Base-by-base conservation (phyloP, 148 eudicot species). In the Mesembryanthemum crystallinum region DNA sequence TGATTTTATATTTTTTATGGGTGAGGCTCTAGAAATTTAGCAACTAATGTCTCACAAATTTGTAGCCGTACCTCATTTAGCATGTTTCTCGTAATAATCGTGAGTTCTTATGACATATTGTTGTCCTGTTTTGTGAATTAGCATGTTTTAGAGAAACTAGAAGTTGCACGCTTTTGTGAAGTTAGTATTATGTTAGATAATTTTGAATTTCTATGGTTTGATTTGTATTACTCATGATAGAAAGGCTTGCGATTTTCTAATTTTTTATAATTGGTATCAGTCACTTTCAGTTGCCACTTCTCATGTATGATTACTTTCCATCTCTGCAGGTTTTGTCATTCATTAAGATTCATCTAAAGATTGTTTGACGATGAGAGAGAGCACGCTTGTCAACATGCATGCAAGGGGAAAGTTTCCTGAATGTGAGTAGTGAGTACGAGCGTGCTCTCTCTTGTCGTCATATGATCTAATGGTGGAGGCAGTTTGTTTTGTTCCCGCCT, bases 331-430 rank as follows among this genome's bases (percentile, higher is more conserved):
- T 10, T 69, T 68, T 11, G 49, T 49, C 25, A 51, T 23, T 12
- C 39, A 28, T 47, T 17, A 69, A 47, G 14, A 20, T 81, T 55
- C 83, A 81, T 67, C 83, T 35, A 27, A 35, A 76, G 72, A 82
- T 85, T 77, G 77, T 72, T 70, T 85, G 87, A 85, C 87, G 64
- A 85, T 73, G 87, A 85, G 85, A 85, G 85, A 85, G 87, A 85
- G 85, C 87, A 85, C 87, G 81, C 79, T 45, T 49, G 79, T 74
- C 30, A 28, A 29, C 67, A 37, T 35, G 73, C 79, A 76, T 69
- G 69, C 63, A 21, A 29, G 57, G 27, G n/a, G 54, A 12, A 7
- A n/a, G 5, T 29, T 23, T 42, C 30, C 21, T 43, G 71, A 67
- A 23, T 37, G 23, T 73, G 39, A 12, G 28, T 65, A 71, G 23